Evolutionary conservation across 23 red algal species (phyloP).

Genomic region (Gracilaria vermiculophylla): DNA sequence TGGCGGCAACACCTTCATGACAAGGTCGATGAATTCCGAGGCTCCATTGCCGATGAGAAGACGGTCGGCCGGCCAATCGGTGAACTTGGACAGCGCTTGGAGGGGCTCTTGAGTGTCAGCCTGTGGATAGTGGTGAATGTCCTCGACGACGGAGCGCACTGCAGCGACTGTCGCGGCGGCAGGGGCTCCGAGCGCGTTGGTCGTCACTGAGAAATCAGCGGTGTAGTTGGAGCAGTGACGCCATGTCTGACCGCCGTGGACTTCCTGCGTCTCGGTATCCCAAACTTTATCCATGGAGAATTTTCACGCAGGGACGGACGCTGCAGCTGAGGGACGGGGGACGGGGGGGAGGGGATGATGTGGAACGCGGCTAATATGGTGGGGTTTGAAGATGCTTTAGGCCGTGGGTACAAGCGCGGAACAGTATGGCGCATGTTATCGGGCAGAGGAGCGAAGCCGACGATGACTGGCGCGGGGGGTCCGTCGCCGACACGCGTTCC

Average conservation of each 20-base stretch:
- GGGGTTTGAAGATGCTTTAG: too few species aligned
- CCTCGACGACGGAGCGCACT: constrained; percentile 49
- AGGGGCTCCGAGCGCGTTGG: constrained; percentile 93
- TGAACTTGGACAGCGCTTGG: constrained; percentile 56
- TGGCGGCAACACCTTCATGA: constrained; percentile 74
- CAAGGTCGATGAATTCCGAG: constrained; percentile 95
- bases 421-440: too few species aligned
- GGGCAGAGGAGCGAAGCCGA: too few species aligned
- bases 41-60: constrained; percentile 98
- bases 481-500: too few species aligned
- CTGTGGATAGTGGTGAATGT: constrained; percentile 93
- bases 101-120: constrained; percentile 77
- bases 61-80: constrained; percentile 51
- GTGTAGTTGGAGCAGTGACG: constrained; percentile 77
- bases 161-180: constrained; percentile 43
- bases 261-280: constrained; percentile 94
- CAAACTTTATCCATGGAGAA: constrained; percentile 58
- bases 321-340: too few species aligned
- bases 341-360: too few species aligned
- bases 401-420: too few species aligned
- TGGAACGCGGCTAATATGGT: too few species aligned
- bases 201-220: constrained; percentile 96
- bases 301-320: too few species aligned
- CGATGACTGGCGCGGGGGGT: too few species aligned
- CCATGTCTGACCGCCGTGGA: constrained; percentile 99